Conservation (phyloP, 108 stramenopile genomes). For the Skeletonema marinoi region DNA sequence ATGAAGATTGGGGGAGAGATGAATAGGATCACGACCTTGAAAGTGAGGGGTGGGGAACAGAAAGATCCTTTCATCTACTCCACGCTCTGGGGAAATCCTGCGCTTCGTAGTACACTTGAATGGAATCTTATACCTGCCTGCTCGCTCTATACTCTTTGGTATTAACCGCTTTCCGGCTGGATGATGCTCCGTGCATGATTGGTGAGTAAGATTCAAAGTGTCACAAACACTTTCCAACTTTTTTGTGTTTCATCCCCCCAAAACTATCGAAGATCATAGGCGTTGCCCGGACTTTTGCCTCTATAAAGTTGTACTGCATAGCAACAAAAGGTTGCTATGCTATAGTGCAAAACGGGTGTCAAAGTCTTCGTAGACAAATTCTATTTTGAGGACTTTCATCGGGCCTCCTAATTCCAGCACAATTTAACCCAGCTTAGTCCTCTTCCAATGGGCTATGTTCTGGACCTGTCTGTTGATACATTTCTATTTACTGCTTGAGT, state of each 20-base stretch:
- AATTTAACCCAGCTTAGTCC: constrained; percentile 25
- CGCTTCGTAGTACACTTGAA: no score
- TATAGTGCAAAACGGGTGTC: constrained; percentile 25
- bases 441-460: constrained; percentile 9
- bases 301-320: constrained; percentile 3
- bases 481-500: background rate
- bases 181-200: constrained; percentile 52
- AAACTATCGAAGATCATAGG: constrained; percentile 12
- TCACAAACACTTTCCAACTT: no score
- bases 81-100: no score
- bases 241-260: background rate
- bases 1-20: no score
- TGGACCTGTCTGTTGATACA: constrained; percentile 35
- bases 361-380: constrained; percentile 23
- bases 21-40: no score
- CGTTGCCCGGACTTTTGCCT: constrained; percentile 30
- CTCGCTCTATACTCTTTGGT: no score
- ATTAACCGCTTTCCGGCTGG: no score
- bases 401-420: constrained; percentile 1
- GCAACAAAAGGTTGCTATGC: constrained; percentile 16
- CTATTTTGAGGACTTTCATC: constrained; percentile 8
- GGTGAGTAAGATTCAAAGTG: constrained; percentile 13
- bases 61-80: no score
- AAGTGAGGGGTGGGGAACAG: no score
- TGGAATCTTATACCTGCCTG: no score